Conservation (phyloP, 2,329 filamentous ascomycete species). For the Epicoccum sorghinum region DNA sequence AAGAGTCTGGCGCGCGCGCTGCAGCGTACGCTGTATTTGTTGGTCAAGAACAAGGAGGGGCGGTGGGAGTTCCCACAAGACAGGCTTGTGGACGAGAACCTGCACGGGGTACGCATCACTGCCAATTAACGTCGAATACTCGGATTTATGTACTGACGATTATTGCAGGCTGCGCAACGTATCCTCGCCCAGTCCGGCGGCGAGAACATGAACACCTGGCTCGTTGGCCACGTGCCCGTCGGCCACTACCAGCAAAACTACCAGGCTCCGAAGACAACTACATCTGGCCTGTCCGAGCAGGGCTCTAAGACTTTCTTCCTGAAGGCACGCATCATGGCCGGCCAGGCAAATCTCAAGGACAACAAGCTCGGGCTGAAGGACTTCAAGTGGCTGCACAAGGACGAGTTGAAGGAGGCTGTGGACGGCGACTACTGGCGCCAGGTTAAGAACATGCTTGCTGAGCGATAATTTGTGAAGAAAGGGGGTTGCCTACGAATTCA, state of each 20-base stretch:
- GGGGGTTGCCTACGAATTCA: too few species aligned
- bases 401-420: slow-evolving; percentile 78
- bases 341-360: slow-evolving; percentile 79
- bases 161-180: slow-evolving; percentile 75
- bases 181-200: slow-evolving; percentile 79
- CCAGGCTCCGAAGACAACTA: slow-evolving; percentile 43
- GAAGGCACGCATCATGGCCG: slow-evolving; percentile 95
- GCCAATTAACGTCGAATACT: too few species aligned
- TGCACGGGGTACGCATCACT: slow-evolving; percentile 74
- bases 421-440: slow-evolving; percentile 71
- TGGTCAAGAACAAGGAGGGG: slow-evolving; percentile 75
- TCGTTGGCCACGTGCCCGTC: slow-evolving; percentile 88
- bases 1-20: slow-evolving; percentile 79
- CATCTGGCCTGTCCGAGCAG: slow-evolving; percentile 49
- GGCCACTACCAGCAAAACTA: slow-evolving; percentile 73
- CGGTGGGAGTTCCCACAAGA: slow-evolving; percentile 84
- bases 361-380: slow-evolving; percentile 78
- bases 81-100: slow-evolving; percentile 72
- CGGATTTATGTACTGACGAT: slow-evolving; percentile 5
- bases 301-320: slow-evolving; percentile 93
- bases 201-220: slow-evolving; percentile 98
- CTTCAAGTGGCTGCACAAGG: slow-evolving; percentile 91
- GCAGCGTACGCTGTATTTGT: slow-evolving; percentile 82
- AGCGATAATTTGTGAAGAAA: slow-evolving; percentile 62
- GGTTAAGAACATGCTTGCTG: slow-evolving; percentile 82